phyloP scores from a whole-genome alignment of 768 basidiomycete genomes.

The Leccinum truebloodii region DNA sequence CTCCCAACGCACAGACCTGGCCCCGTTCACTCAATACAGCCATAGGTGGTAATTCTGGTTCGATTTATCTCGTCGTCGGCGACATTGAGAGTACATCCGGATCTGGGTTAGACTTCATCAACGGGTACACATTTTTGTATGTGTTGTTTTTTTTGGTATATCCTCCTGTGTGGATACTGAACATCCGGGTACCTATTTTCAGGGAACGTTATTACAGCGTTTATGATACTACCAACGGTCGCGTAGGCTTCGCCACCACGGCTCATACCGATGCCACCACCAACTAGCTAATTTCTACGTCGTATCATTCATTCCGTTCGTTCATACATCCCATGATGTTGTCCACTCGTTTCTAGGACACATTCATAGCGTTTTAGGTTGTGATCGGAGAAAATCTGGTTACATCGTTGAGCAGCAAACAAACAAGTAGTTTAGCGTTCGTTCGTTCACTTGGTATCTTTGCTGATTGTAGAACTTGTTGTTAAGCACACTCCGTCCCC shows the following conservation, averaged over 20 bases:
- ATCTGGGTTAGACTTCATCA: constrained; percentile 25
- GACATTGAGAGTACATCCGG: constrained; percentile 21
- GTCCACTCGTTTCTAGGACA: background rate
- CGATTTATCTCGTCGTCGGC: constrained; percentile 33
- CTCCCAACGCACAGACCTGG: constrained; percentile 36
- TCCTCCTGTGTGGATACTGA: background rate
- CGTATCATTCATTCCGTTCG: background rate
- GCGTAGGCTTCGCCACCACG: constrained; percentile 12
- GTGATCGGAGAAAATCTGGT: background rate
- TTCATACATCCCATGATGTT: background rate
- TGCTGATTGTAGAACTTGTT: too few species aligned
- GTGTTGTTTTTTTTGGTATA: background rate
- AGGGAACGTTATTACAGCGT: constrained; percentile 44
- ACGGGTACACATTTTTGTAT: constrained; percentile 23
- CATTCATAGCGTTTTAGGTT: background rate
- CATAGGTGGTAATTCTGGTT: constrained; percentile 27
- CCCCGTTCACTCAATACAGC: constrained; percentile 33
- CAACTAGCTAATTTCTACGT: background rate
- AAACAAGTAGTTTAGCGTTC: background rate
- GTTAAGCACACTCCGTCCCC: too few species aligned
- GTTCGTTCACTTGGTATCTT: background rate
- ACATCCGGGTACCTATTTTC: background rate
- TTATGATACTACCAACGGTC: constrained; percentile 20
- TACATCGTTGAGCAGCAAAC: background rate
- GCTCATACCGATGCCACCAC: background rate